Percentiles rank a stretch among this genome's conserved stretches.
Evolutionary conservation across 495 filamentous ascomycete genomes (phyloP).

Genomic region (Opeltia flavorubescens): DNA sequence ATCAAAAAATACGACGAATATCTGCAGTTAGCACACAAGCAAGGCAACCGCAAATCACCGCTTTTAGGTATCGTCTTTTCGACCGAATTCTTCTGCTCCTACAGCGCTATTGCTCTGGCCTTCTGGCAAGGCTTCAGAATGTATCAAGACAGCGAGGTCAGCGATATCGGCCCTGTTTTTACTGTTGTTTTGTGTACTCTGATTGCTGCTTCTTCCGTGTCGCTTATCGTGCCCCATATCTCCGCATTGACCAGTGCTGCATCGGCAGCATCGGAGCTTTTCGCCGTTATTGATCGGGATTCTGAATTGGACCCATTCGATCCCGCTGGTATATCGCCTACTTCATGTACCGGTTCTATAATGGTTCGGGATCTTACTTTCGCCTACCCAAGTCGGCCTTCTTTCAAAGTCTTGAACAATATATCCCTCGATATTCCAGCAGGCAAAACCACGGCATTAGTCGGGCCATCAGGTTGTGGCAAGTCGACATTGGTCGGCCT

Average conservation of each 20-base stretch:
- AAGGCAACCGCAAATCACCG: conserved; percentile 19
- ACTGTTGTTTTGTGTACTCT: conserved; percentile 35
- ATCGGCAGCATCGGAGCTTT: conserved; percentile 24
- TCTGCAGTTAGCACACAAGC: conserved; percentile 15
- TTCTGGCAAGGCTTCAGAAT: conserved; percentile 37
- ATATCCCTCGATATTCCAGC: conserved; percentile 25
- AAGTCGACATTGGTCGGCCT: conserved; percentile 37
- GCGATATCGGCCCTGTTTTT: conserved; percentile 33
- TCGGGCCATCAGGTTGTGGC: conserved; percentile 42
- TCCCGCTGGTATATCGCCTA: conserved; percentile 13
- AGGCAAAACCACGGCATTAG: conserved; percentile 35
- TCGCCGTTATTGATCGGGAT: conserved; percentile 21
- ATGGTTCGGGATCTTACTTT: conserved; percentile 32
- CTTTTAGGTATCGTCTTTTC: conserved; percentile 28
- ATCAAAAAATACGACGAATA: conserved; percentile 23
- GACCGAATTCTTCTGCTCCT: conserved; percentile 26
- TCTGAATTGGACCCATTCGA: conserved; percentile 21
- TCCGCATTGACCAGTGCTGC: conserved; percentile 23
- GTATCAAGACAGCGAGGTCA: conserved; percentile 22
- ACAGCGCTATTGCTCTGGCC: conserved; percentile 34
- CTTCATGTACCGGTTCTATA: conserved; percentile 17
- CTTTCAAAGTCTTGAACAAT: conserved; percentile 33
- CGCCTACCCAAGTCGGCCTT: conserved; percentile 40
- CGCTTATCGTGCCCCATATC: conserved; percentile 17
- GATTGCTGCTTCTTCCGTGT: conserved; percentile 18